Evolutionary conservation across 164 flowering plant genomes (phyloP).

Genomic region (Santalum album): DNA sequence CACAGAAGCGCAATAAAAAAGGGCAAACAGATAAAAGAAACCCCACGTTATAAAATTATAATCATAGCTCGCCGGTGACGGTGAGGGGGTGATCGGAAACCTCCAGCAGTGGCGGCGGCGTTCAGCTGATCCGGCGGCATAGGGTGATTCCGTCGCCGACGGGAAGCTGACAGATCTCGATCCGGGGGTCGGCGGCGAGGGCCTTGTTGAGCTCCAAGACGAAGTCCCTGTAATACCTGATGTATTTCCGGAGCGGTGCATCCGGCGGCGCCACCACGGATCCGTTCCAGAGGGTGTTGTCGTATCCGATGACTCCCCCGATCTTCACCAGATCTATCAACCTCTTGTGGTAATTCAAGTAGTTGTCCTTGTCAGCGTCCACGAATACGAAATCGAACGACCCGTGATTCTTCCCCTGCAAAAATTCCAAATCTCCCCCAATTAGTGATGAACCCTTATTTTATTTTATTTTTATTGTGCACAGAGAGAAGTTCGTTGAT

Average conservation of each 20-base stretch:
- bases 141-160: constrained; percentile 96
- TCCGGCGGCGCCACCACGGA: constrained; percentile 91
- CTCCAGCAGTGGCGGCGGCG: not conserved
- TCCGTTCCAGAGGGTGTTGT: constrained; percentile 98
- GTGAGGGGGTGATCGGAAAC: too few relatives aligned
- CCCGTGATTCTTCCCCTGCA: constrained; percentile 70
- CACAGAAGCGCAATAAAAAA: too few relatives aligned
- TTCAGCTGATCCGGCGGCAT: constrained; percentile 82
- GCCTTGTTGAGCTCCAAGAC: constrained; percentile 94
- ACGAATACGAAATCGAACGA: constrained; percentile 86
- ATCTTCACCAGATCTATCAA: constrained; percentile 78
- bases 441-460: too few relatives aligned
- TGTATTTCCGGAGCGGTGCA: constrained; percentile 81
- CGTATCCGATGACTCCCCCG: constrained; percentile 91
- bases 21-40: too few relatives aligned
- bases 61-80: too few relatives aligned
- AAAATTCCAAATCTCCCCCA: too few relatives aligned
- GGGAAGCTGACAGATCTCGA: constrained; percentile 93
- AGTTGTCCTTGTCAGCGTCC: constrained; percentile 97
- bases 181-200: constrained; percentile 78
- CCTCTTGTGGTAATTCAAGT: constrained; percentile 89
- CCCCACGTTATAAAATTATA: too few relatives aligned
- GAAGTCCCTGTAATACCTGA: constrained; percentile 83
- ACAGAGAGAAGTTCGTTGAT: not conserved
- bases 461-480: too few relatives aligned